phyloP scores from a whole-genome alignment of 2,329 filamentous ascomycete genomes.

The Colletotrichum euphorbiae region DNA sequence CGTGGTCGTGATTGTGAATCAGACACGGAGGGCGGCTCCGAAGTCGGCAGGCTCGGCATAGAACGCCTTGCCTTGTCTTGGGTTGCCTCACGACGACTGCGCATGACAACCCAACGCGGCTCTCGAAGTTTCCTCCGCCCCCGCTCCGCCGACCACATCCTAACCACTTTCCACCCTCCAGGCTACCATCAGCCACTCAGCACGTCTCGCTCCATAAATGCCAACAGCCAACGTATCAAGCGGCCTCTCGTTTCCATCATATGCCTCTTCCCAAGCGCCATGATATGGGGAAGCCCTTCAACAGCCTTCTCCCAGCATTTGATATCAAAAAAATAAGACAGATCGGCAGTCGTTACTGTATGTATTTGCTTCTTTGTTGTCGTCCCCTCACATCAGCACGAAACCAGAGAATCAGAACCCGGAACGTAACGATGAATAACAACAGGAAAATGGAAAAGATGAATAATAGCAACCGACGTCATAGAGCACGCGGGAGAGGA shows the following conservation, averaged over 20 bases:
- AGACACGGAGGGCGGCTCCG: neutral
- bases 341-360: conserved; percentile 40
- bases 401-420: conserved; percentile 34
- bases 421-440: conserved; percentile 9
- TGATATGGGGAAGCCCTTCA: conserved; percentile 20
- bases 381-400: conserved; percentile 34
- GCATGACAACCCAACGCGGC: conserved; percentile 8
- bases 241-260: conserved; percentile 23
- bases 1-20: neutral
- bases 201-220: conserved; percentile 40
- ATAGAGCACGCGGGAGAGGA: conserved; percentile 2
- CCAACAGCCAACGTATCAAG: conserved; percentile 25
- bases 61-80: neutral
- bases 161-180: neutral
- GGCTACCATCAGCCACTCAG: conserved; percentile 24
- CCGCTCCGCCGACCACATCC: neutral
- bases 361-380: conserved; percentile 34
- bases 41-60: neutral
- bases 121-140: neutral
- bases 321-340: conserved; percentile 39
- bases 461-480: neutral
- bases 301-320: conserved; percentile 34
- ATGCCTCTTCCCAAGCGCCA: conserved; percentile 29
- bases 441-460: neutral
- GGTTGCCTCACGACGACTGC: conserved; percentile 10